Conservation (phyloP, 805 yeast genomes). For the Monosporozyma aerobia region DNA sequence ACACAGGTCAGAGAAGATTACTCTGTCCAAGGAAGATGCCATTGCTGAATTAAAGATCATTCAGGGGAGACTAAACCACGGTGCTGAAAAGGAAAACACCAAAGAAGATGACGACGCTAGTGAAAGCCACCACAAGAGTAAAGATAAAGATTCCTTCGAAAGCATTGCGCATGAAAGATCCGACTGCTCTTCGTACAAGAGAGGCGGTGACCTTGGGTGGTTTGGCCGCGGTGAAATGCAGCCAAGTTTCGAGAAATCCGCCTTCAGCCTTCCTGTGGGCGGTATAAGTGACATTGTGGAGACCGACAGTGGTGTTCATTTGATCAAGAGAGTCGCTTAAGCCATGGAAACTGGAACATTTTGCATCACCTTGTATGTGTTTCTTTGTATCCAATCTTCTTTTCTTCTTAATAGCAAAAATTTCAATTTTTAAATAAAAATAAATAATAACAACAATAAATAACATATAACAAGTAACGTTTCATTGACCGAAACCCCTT, state of each 20-base stretch:
- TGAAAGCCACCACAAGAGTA: not conserved
- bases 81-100: constrained; percentile 37
- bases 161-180: constrained; percentile 75
- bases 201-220: constrained; percentile 87
- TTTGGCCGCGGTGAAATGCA: constrained; percentile 93
- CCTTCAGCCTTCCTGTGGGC: constrained; percentile 73
- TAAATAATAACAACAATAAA: not conserved
- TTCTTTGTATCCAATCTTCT: not conserved
- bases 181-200: constrained; percentile 78
- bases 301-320: constrained; percentile 83
- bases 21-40: constrained; percentile 79
- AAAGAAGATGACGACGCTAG: constrained; percentile 2
- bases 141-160: constrained; percentile 32
- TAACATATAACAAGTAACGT: not conserved
- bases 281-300: constrained; percentile 78
- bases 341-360: not conserved
- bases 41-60: constrained; percentile 48
- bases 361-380: not conserved
- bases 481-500: not conserved
- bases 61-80: constrained; percentile 42
- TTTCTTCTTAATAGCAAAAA: not conserved
- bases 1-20: constrained; percentile 73
- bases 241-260: constrained; percentile 83
- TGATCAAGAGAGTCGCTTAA: constrained; percentile 51
- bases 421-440: not conserved